Conservation (phyloP, 768 basidiomycete genomes). For the Boletus rufocinnamomeus region DNA sequence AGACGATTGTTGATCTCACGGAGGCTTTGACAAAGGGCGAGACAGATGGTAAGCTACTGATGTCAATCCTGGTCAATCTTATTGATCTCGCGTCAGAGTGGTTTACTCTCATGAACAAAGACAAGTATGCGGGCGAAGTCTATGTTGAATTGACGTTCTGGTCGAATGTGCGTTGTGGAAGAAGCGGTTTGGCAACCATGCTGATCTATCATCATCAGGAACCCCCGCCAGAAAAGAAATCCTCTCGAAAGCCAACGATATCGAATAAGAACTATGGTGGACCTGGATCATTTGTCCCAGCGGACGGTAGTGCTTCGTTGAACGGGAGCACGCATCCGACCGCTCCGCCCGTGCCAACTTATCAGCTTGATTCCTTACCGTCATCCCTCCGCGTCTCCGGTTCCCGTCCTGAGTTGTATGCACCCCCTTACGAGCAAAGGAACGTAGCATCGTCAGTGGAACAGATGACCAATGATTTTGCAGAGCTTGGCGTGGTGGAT, state of each 20-base stretch:
- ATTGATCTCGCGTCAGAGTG: constrained; percentile 63
- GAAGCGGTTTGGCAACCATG: background rate
- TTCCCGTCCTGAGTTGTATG: constrained; percentile 70
- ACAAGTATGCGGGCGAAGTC: constrained; percentile 93
- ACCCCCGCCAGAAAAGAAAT: constrained; percentile 74
- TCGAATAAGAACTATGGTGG: constrained; percentile 71
- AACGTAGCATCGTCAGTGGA: constrained; percentile 47
- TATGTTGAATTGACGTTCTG: constrained; percentile 97
- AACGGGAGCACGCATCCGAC: constrained; percentile 24
- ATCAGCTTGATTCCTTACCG: constrained; percentile 54
- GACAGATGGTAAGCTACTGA: constrained; percentile 76
- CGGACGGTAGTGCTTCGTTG: constrained; percentile 36
- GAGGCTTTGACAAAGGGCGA: constrained; percentile 94
- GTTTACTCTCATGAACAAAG: constrained; percentile 89
- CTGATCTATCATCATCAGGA: constrained; percentile 48
- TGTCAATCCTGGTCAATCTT: constrained; percentile 7
- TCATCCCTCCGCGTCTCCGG: constrained; percentile 62
- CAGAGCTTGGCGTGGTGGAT: constrained; percentile 60
- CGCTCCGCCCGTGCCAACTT: constrained; percentile 14
- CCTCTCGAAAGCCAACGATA: constrained; percentile 48
- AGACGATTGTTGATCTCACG: constrained; percentile 82
- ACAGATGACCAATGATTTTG: constrained; percentile 61
- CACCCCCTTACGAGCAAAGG: constrained; percentile 68
- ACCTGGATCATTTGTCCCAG: constrained; percentile 71
- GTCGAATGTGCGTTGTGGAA: constrained; percentile 67